Percentiles rank a stretch among this genome's conserved stretches.
Evolutionary conservation across 1,284 basidiomycete species (phyloP).

Genomic region (Wallemia ichthyophaga): DNA sequence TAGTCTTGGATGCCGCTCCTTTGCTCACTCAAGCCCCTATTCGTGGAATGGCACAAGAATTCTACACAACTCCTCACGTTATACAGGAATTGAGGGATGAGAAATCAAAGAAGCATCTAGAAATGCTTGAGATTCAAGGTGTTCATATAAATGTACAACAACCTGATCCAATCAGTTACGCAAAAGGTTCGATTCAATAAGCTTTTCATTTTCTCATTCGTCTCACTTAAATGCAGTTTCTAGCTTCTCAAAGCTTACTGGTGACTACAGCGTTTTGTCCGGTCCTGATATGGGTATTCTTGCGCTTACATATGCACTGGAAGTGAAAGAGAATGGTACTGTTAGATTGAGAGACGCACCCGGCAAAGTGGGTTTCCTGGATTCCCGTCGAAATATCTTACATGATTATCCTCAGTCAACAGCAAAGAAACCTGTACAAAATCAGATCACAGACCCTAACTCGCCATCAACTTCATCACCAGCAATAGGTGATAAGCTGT

Average conservation of each 20-base stretch:
- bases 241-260: conserved; percentile 76
- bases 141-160: conserved; percentile 41
- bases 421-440: conserved; percentile 1
- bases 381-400: conserved; percentile 1
- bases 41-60: conserved; percentile 47
- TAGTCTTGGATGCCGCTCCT: conserved; percentile 76
- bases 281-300: conserved; percentile 70
- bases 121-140: conserved; percentile 31
- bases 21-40: conserved; percentile 58
- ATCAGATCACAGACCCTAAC: background rate
- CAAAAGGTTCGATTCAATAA: conserved; percentile 35
- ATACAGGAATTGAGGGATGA: conserved; percentile 62
- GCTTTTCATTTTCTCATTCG: conserved; percentile 5
- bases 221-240: conserved; percentile 26
- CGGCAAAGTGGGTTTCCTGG: conserved; percentile 10
- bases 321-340: conserved; percentile 24
- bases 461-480: no score
- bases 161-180: conserved; percentile 38
- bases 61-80: conserved; percentile 63
- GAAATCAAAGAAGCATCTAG: conserved; percentile 53
- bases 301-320: conserved; percentile 57
- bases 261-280: conserved; percentile 80
- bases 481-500: background rate
- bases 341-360: conserved; percentile 21
- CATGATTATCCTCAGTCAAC: conserved; percentile 2